Conservation (phyloP, 179 eudicot genomes). For the Gypsophila paniculata region DNA sequence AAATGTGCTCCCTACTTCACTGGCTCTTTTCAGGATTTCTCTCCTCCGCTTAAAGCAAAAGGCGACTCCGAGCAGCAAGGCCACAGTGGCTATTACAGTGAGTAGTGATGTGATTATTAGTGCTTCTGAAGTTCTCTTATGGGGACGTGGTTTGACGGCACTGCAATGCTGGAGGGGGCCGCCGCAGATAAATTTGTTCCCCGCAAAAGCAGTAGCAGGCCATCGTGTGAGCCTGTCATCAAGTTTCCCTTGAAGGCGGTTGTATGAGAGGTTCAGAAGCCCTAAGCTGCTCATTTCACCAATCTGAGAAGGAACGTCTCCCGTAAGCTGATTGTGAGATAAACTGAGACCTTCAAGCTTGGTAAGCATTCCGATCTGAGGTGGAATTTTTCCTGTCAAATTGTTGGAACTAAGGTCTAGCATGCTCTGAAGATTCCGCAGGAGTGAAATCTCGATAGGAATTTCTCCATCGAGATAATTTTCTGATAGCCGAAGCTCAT, state of each 20-base stretch:
- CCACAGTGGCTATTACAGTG: slow-evolving; percentile 47
- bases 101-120: slow-evolving; percentile 56
- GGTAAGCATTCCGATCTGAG: slow-evolving; percentile 53
- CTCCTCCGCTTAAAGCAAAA: slow-evolving; percentile 49
- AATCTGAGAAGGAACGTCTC: slow-evolving; percentile 62
- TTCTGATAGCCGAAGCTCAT: slow-evolving; percentile 60
- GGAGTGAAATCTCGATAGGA: slow-evolving; percentile 67
- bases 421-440: slow-evolving; percentile 65
- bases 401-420: slow-evolving; percentile 79
- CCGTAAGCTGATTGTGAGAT: slow-evolving; percentile 69
- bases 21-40: slow-evolving; percentile 37
- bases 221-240: slow-evolving; percentile 49
- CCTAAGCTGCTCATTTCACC: slow-evolving; percentile 81
- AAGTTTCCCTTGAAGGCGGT: slow-evolving; percentile 65
- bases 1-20: slow-evolving; percentile 40
- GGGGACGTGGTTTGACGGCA: slow-evolving; percentile 20
- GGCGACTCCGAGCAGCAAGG: slow-evolving; percentile 54
- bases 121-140: slow-evolving; percentile 33
- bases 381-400: slow-evolving; percentile 66
- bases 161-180: slow-evolving; percentile 56
- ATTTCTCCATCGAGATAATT: slow-evolving; percentile 68
- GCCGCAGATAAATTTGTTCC: slow-evolving; percentile 73
- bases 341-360: slow-evolving; percentile 77
- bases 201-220: slow-evolving; percentile 64
- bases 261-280: slow-evolving; percentile 70